Evolutionary conservation across 352 stramenopile species (phyloP).

Genomic region (Pythium vanterpoolii): DNA sequence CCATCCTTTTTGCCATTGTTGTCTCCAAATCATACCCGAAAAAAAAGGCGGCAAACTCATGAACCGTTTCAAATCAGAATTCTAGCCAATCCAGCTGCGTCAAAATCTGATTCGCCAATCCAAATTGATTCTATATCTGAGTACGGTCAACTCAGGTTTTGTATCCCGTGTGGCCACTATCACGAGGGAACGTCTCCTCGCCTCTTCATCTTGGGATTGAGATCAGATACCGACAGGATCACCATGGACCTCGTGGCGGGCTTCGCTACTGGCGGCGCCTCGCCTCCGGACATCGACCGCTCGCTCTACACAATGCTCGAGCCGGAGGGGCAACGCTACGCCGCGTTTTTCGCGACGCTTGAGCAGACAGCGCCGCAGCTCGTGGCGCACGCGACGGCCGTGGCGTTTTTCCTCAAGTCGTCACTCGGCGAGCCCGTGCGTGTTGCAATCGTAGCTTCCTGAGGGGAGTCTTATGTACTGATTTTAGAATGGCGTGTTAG

Average conservation of each 20-base stretch:
- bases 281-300: constrained; percentile 12
- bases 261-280: neutral
- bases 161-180: neutral
- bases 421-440: constrained; percentile 10
- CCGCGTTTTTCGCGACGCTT: constrained; percentile 57
- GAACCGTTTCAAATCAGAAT: constrained; percentile 13
- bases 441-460: neutral
- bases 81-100: constrained; percentile 3
- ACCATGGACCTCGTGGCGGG: constrained; percentile 10
- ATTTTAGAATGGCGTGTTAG: constrained; percentile 4
- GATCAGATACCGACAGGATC: neutral
- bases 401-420: constrained; percentile 64
- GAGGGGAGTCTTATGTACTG: neutral
- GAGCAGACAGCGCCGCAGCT: constrained; percentile 19
- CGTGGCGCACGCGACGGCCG: constrained; percentile 27
- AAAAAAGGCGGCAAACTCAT: constrained; percentile 16
- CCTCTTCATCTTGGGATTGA: constrained; percentile 4
- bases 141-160: neutral
- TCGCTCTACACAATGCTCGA: constrained; percentile 67
- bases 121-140: neutral
- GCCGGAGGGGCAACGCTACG: constrained; percentile 49
- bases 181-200: neutral
- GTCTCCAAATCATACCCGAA: too few relatives aligned
- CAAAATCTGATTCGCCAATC: constrained; percentile 4
- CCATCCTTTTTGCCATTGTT: constrained; percentile 1